These are phyloP conservation scores for Russula ochroleuca DNA, from an alignment of 768 basidiomycete genomes.

Conservation along the genomic window DNA sequence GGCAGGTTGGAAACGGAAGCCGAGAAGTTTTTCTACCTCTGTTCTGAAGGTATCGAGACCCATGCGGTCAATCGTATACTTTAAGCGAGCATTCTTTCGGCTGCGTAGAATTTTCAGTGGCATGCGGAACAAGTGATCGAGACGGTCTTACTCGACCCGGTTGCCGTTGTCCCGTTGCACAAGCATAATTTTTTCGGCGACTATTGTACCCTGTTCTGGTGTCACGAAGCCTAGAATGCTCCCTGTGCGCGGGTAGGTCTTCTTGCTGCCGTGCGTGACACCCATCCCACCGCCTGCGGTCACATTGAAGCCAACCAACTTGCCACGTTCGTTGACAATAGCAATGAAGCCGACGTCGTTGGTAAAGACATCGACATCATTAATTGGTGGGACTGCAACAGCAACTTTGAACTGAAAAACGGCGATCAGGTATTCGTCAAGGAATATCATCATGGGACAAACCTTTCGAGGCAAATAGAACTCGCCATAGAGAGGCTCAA, in stretches of 20 bases:
- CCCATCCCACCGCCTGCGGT: conserved; percentile 97
- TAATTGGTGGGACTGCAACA: conserved; percentile 91
- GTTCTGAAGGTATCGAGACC: conserved; percentile 81
- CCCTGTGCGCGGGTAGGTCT: conserved; percentile 91
- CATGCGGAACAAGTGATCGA: background rate
- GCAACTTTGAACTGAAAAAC: conserved; percentile 86
- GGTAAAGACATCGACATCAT: conserved; percentile 93
- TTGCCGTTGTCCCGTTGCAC: conserved; percentile 96
- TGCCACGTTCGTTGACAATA: conserved; percentile 69
- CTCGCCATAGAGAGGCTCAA: conserved; percentile 96
- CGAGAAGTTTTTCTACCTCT: conserved; percentile 86
- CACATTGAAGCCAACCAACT: conserved; percentile 91
- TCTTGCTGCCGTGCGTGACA: conserved; percentile 98
- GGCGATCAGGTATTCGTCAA: conserved; percentile 13
- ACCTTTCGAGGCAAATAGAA: conserved; percentile 96
- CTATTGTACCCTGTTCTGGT: conserved; percentile 73
- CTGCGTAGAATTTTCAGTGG: conserved; percentile 28
- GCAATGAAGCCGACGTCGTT: conserved; percentile 98
- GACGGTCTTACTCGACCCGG: conserved; percentile 68
- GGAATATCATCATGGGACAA: conserved; percentile 22
- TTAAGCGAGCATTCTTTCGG: conserved; percentile 77
- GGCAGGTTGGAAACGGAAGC: conserved; percentile 67
- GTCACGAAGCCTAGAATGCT: conserved; percentile 92
- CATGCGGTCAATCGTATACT: conserved; percentile 97
- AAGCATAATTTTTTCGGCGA: conserved; percentile 92